Base-by-base conservation (phyloP, 2,329 filamentous ascomycete genomes). In the Fusarium sp. region DNA sequence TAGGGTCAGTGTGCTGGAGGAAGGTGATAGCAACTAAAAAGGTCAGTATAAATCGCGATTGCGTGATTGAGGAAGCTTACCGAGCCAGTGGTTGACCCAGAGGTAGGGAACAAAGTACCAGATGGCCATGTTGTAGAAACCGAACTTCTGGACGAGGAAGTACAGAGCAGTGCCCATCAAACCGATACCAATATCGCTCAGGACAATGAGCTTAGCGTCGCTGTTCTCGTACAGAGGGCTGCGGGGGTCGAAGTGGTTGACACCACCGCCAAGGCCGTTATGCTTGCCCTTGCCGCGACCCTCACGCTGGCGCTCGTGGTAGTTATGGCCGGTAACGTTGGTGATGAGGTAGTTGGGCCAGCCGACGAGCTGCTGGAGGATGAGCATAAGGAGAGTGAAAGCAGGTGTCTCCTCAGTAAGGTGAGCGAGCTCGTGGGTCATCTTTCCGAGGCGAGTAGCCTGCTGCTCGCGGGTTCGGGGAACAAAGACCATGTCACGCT, bases 401-500 rank as follows among this genome's bases (percentile, higher is more conserved):
- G 97, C 91, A 54, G 96, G 96, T 2, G 96, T 97, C 87, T 99
- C 96, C 88, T 99, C 96, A 76, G 93, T 91, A 68, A 99, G 88
- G 85, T 99, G 95, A 67, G 90, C 86, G 66, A 99, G 85, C 85
- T 98, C 94, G 83, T 98, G 94, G 59, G 88, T 86, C 65, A 95
- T 78, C 78, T 88, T 89, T 79, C 95, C 94, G 68, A 95, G 82
- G 66, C 92, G 92, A 69, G 87, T 88, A 74, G 95, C 94, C 79
- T 93, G 95, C 81, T 93, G 85, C 75, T 96, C 91, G 66, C 95
- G 92, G 62, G 95, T 97, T 85, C 94, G 94, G 68, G 96, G 96
- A n/a, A 98, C 88, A 82, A 98, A 98, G 72, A 98, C 96, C 96
- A 99, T 99, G 85, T 99, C 96, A 77, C 95, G 94, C 85, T 97